Evolutionary conservation across 306 rosid genomes (phyloP).

Genomic region (Argentina anserina): DNA sequence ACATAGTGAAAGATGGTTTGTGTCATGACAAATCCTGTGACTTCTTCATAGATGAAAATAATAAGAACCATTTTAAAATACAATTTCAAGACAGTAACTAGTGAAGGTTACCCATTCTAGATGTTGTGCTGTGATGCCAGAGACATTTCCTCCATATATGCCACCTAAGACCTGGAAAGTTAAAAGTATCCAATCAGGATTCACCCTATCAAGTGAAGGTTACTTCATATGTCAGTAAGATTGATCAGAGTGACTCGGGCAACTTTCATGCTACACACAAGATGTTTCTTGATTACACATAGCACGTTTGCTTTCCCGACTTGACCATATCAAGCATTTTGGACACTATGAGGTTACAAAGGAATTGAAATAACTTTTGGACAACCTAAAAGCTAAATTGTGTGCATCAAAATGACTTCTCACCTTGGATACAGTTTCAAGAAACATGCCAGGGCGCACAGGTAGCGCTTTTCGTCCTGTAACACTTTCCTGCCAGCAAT

Average conservation of each 20-base stretch:
- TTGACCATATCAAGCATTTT: background rate
- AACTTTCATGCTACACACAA: background rate
- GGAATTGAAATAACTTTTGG: conserved; percentile 12
- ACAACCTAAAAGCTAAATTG: conserved; percentile 3
- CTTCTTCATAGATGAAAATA: background rate
- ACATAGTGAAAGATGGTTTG: background rate
- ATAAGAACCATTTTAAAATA: background rate
- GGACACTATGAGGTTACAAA: conserved; percentile 10
- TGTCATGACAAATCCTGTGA: background rate
- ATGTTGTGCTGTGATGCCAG: conserved; percentile 94
- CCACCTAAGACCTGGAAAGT: conserved; percentile 76
- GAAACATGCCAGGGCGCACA: conserved; percentile 98
- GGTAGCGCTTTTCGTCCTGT: conserved; percentile 70
- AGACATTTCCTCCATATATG: conserved; percentile 73
- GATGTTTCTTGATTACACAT: background rate
- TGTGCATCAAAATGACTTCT: conserved; percentile 16
- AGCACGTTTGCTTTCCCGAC: conserved; percentile 5
- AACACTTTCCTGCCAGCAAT: conserved; percentile 51
- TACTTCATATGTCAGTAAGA: background rate
- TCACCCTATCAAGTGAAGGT: background rate
- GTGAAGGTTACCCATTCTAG: conserved; percentile 71
- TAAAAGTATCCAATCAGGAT: conserved; percentile 17
- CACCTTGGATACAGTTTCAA: conserved; percentile 90
- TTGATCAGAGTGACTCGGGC: conserved; percentile 5
- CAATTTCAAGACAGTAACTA: background rate